Evolutionary conservation across 73 alveolate species (phyloP), one percentile per base, ranked within the genome.

Genomic region (Symbiodinium natans): DNA sequence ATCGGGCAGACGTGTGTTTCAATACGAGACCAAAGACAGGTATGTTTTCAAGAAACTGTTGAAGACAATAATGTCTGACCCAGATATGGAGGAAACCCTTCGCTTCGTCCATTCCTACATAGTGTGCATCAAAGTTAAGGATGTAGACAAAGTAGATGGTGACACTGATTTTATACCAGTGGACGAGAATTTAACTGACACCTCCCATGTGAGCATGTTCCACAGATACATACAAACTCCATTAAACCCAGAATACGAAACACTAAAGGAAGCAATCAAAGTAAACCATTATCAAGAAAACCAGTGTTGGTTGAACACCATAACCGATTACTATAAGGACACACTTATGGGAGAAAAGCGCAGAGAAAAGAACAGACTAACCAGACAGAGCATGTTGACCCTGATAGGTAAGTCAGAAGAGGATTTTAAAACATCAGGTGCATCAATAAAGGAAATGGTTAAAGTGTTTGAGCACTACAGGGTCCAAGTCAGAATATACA

Each of bases 271-370:
- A 80, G 87, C 87, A 80, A 33, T 80, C 11, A 31, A 80, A 29
- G 68, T 52, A 5, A 52, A 52, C 29, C 68, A 52, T 52, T 52
- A 52, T 27, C 2, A 21, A 4, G 68, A 80, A 80, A 80, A 80
- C 87, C 34, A 80, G 87, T 80, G 87, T 36, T 33, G 87, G 87
- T 80, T 80, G 87, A 80, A 80, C 48, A 80, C 87, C 87, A 80
- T 80, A 80, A 80, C 87, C 0, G 87, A 80, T 33, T 80, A 31
- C 29, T 80, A 80, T 34, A 80, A 80, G 27, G 87, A 80, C 56
- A 80, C 87, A 27, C 87, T 80, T 33, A 80, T 80, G 87, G 87
- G 87, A 80, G 87, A 80, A 6, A 31, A 80, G 6, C 11, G 54
- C 19, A 31, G 87, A 34, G 87, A 36, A 34, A 80, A 80, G 48